phyloP scores from a whole-genome alignment of 2,329 filamentous ascomycete genomes.

The Monilinia aucupariae region DNA sequence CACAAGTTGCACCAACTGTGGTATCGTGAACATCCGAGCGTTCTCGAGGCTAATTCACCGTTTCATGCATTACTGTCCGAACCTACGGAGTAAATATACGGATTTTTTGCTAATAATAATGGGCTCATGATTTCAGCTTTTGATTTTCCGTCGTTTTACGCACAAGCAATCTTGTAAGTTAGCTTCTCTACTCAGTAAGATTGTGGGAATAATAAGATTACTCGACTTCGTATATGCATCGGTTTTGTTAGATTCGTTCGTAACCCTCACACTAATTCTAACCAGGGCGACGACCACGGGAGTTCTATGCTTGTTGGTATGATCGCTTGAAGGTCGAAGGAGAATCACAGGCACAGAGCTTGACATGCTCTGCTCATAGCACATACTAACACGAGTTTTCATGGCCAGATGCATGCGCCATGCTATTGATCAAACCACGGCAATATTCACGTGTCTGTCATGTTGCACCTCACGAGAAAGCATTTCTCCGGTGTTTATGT shows the following conservation, averaged over 20 bases:
- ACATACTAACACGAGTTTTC: not conserved
- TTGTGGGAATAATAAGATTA: too few relatives aligned
- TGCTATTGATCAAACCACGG: not conserved
- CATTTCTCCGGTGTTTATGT: not conserved
- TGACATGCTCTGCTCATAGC: too few relatives aligned
- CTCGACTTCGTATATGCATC: not conserved
- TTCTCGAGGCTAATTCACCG: not conserved
- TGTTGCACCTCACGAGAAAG: not conserved
- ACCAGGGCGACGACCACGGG: not conserved
- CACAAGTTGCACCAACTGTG: not conserved
- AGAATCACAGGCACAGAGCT: too few relatives aligned
- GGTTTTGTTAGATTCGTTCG: not conserved
- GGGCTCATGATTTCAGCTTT: not conserved
- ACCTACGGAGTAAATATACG: not conserved
- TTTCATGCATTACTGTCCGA: not conserved
- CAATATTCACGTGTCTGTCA: not conserved
- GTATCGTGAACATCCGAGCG: conserved; percentile 2
- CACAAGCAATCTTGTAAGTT: not conserved
- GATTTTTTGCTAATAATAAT: not conserved
- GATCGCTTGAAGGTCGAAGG: not conserved
- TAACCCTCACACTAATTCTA: not conserved
- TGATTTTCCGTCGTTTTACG: not conserved
- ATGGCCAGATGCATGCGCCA: not conserved
- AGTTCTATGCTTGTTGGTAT: not conserved
- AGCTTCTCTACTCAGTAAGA: too few relatives aligned